Conservation (phyloP, 2,329 filamentous ascomycete species). For the Kalmusia sp. region DNA sequence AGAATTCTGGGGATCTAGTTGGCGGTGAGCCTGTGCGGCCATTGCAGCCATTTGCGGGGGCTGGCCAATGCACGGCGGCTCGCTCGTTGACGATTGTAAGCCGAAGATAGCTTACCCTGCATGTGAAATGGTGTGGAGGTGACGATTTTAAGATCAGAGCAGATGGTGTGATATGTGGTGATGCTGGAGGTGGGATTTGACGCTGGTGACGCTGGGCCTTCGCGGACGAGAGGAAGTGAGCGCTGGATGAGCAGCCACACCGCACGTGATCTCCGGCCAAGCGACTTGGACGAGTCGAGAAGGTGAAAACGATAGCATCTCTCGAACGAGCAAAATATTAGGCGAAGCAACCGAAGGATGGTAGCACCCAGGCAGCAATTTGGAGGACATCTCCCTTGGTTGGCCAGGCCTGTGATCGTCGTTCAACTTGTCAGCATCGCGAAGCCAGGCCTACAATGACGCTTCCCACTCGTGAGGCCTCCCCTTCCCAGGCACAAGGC, state of each 20-base stretch:
- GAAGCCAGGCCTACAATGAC: background rate
- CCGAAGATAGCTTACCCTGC: slow-evolving; percentile 36
- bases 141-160: too few species aligned
- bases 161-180: slow-evolving; percentile 4
- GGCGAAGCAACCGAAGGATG: background rate
- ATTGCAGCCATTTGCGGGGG: too few species aligned
- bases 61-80: slow-evolving; percentile 13
- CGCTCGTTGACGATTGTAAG: slow-evolving; percentile 21
- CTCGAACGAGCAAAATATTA: background rate
- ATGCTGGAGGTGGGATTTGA: background rate
- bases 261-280: background rate
- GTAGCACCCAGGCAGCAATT: background rate
- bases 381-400: background rate
- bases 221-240: background rate
- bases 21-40: slow-evolving; percentile 30
- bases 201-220: slow-evolving; percentile 4
- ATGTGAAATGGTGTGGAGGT: slow-evolving; percentile 2
- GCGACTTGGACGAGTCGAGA: background rate
- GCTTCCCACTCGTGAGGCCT: background rate
- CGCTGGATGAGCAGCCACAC: background rate
- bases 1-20: slow-evolving; percentile 12
- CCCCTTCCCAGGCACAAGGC: background rate
- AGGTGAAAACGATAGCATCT: background rate
- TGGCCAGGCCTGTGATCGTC: background rate
- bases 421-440: background rate